phyloP scores from a whole-genome alignment of 768 basidiomycete genomes.

The Serendipita sp. region DNA sequence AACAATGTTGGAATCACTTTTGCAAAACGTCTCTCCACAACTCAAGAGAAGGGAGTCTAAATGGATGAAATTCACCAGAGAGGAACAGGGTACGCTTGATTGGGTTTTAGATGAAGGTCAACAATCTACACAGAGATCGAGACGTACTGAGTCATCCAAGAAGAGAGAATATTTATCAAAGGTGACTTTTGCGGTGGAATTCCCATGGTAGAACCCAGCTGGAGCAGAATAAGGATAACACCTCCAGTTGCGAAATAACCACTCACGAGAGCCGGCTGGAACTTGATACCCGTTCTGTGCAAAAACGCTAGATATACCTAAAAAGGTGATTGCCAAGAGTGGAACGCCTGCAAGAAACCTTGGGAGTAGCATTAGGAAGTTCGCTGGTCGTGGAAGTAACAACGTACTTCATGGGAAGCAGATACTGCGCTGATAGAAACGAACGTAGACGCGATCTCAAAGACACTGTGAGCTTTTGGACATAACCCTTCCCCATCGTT shows the following conservation, averaged over 20 bases:
- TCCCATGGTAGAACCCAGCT: constrained; percentile 18
- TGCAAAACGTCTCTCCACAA: constrained; percentile 17
- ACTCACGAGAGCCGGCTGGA: background rate
- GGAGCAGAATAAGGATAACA: constrained; percentile 13
- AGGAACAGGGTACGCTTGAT: constrained; percentile 15
- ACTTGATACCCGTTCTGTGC: background rate
- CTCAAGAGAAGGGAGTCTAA: constrained; percentile 15
- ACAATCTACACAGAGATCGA: background rate
- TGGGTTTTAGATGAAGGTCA: background rate
- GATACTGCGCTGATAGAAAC: background rate
- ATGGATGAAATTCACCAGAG: constrained; percentile 17
- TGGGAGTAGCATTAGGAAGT: background rate
- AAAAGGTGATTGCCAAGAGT: background rate
- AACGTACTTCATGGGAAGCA: background rate
- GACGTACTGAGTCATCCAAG: constrained; percentile 11
- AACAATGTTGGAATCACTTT: constrained; percentile 15
- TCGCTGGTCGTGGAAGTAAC: background rate
- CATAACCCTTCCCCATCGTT: background rate
- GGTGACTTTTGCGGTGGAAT: constrained; percentile 16
- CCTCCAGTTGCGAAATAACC: background rate
- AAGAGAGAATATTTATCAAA: constrained; percentile 18
- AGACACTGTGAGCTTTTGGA: background rate
- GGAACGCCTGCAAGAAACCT: background rate
- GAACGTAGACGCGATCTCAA: background rate
- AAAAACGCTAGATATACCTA: background rate